Conservation (phyloP, 257 asterid genomes). For the Solanum tacnaense region DNA sequence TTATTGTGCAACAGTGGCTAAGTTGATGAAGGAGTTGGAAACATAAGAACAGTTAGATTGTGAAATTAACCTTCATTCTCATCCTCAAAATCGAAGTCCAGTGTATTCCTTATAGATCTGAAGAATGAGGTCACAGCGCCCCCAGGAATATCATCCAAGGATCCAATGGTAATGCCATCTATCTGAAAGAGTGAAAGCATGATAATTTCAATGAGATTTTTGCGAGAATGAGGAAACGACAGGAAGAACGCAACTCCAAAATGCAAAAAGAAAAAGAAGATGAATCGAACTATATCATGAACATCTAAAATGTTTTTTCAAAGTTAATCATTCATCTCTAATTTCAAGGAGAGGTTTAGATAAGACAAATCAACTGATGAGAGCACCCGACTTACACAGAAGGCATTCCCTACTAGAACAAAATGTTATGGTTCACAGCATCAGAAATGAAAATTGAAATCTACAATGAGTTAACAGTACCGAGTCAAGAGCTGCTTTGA, state of each 20-base stretch:
- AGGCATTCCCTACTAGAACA: not conserved
- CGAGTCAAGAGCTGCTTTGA: constrained; percentile 77
- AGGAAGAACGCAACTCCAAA: not conserved
- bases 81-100: constrained; percentile 89
- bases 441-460: not conserved
- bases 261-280: not conserved
- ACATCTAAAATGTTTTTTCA: not conserved
- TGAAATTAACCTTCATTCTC: constrained; percentile 80
- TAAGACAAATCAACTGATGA: not conserved
- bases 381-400: not conserved
- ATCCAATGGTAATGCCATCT: constrained; percentile 62
- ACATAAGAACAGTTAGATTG: not conserved
- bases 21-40: not conserved
- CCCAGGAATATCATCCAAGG: constrained; percentile 91
- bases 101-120: constrained; percentile 65
- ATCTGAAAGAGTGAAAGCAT: constrained; percentile 30
- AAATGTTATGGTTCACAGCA: not conserved
- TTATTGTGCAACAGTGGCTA: not conserved
- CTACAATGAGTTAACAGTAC: constrained; percentile 22
- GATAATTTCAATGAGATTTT: not conserved
- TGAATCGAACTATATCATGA: not conserved
- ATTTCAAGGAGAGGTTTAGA: not conserved
- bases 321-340: not conserved
- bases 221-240: not conserved
- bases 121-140: constrained; percentile 68